phyloP scores from a whole-genome alignment of 139 green algal species.

The Axilococcus clingmanii region DNA sequence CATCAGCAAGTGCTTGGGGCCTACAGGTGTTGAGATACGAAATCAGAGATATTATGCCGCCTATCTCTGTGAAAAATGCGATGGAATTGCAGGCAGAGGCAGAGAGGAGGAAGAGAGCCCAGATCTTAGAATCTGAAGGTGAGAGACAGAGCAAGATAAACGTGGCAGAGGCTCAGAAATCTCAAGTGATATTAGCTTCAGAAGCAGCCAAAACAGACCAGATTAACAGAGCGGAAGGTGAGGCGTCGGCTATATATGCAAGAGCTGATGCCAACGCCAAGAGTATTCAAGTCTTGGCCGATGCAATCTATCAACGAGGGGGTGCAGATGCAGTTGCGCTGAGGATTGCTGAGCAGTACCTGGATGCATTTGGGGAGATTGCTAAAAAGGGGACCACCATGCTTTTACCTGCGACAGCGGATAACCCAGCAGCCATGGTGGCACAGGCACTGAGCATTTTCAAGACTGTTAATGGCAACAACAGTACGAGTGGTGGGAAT shows the following conservation, averaged over 20 bases:
- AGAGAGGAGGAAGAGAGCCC: slow-evolving; percentile 86
- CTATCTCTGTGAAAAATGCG: slow-evolving; percentile 58
- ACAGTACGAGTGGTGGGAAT: not conserved
- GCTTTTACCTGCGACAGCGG: slow-evolving; percentile 63
- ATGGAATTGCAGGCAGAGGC: slow-evolving; percentile 97
- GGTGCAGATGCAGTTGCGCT: slow-evolving; percentile 58
- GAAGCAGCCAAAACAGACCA: slow-evolving; percentile 65
- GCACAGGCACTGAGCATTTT: slow-evolving; percentile 63
- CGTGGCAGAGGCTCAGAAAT: slow-evolving; percentile 82
- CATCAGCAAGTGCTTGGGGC: slow-evolving; percentile 79
- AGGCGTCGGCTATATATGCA: slow-evolving; percentile 57
- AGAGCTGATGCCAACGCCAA: slow-evolving; percentile 56
- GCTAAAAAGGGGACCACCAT: slow-evolving; percentile 85
- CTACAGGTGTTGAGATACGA: slow-evolving; percentile 84
- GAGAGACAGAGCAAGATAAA: slow-evolving; percentile 86
- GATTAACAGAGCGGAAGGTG: slow-evolving; percentile 80
- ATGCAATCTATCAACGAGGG: slow-evolving; percentile 33
- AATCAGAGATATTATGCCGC: slow-evolving; percentile 91
- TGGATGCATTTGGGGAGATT: slow-evolving; percentile 69
- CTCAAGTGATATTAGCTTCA: slow-evolving; percentile 73
- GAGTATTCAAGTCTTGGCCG: slow-evolving; percentile 50
- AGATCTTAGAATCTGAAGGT: slow-evolving; percentile 72
- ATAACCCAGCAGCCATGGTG: slow-evolving; percentile 76
- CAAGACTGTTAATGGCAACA: not conserved
- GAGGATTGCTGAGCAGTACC: slow-evolving; percentile 65